These are phyloP conservation scores for Acanthamoeba divionensis DNA, from an alignment of 208 protist species.

Conservation along the genomic window DNA sequence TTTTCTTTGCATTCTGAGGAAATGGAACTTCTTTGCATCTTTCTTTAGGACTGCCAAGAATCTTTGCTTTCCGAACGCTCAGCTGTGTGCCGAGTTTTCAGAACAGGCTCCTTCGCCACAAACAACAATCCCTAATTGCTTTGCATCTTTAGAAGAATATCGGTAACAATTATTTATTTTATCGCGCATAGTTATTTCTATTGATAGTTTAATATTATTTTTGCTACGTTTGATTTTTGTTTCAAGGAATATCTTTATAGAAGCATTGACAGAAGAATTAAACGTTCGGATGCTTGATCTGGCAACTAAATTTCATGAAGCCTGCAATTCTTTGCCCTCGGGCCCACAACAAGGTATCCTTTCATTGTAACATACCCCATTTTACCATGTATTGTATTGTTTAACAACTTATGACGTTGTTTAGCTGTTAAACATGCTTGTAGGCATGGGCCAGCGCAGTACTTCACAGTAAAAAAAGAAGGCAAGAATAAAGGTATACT, in stretches of 20 bases:
- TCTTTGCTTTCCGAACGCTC: conserved; percentile 22
- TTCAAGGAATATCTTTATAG: not conserved
- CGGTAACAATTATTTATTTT: too few species aligned
- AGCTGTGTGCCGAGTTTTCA: not conserved
- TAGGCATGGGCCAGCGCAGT: not conserved
- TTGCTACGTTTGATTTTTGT: too few species aligned
- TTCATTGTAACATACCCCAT: not conserved
- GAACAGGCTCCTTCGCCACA: not conserved
- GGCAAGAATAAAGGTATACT: conserved; percentile 20
- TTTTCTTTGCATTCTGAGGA: too few species aligned
- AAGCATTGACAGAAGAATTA: conserved; percentile 26
- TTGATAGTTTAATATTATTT: too few species aligned
- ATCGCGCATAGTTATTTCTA: too few species aligned
- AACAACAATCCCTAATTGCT: not conserved
- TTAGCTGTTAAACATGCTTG: not conserved
- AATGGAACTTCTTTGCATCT: not conserved
- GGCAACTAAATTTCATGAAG: conserved; percentile 11
- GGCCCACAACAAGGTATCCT: not conserved
- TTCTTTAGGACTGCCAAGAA: not conserved
- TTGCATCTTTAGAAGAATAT: conserved; percentile 11
- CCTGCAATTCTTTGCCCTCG: not conserved
- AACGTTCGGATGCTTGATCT: conserved; percentile 37
- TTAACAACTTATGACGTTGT: not conserved
- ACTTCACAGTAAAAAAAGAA: not conserved
- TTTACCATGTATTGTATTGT: not conserved